These are phyloP conservation scores for Phytophthora colocasiae DNA, from an alignment of 352 stramenopile species.

Conservation along the genomic window DNA sequence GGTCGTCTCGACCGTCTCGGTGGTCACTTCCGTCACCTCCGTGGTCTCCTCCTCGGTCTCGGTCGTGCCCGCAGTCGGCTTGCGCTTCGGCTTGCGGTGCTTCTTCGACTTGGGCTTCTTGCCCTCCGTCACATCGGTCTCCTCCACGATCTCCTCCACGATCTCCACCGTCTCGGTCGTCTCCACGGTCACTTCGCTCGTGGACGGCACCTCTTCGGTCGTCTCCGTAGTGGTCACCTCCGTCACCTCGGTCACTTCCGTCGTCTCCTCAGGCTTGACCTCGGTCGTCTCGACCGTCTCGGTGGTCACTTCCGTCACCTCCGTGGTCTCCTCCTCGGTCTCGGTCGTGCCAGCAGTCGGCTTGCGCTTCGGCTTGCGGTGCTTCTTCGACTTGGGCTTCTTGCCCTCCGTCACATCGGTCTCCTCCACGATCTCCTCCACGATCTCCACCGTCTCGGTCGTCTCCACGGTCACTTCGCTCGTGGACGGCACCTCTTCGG, in stretches of 20 bases:
- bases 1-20: constrained; percentile 3
- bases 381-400: background rate
- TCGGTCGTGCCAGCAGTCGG: constrained; percentile 1
- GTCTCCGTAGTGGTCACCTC: constrained; percentile 9
- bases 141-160: constrained; percentile 4
- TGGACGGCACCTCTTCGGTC: background rate
- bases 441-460: background rate
- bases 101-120: constrained; percentile 9
- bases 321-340: constrained; percentile 10
- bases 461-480: constrained; percentile 10
- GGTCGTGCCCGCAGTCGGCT: constrained; percentile 2
- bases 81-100: background rate
- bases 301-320: constrained; percentile 8
- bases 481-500: background rate
- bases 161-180: constrained; percentile 13
- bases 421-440: constrained; percentile 1
- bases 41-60: constrained; percentile 6
- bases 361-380: background rate
- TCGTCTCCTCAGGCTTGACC: background rate
- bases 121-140: constrained; percentile 6
- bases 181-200: constrained; percentile 7
- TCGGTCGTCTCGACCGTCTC: constrained; percentile 2
- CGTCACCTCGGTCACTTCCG: constrained; percentile 13
- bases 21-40: constrained; percentile 6
- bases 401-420: constrained; percentile 10